A percentile compares a stretch with the other conserved stretches of the same genome.
Conservation (phyloP, 106 monocot genomes). For the Allium cepa region DNA sequence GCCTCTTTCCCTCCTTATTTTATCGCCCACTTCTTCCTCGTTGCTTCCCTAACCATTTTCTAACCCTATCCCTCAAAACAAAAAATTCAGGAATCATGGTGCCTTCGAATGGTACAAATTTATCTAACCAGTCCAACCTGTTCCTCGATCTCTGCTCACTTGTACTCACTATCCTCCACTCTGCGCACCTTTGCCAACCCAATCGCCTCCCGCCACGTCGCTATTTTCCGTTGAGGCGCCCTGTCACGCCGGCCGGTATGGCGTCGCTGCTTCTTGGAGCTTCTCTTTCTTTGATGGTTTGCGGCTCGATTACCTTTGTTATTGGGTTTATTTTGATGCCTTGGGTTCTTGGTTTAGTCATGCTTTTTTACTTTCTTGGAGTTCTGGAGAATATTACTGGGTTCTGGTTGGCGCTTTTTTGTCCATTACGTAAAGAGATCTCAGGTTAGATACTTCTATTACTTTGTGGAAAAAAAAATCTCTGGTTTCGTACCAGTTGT, state of each 20-base stretch:
- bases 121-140: constrained; percentile 8
- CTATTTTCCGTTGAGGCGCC: neutral
- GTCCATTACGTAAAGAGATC: constrained; percentile 14
- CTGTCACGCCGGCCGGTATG: constrained; percentile 20
- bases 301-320: constrained; percentile 21
- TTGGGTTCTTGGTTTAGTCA: constrained; percentile 29
- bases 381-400: constrained; percentile 20
- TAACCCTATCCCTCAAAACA: neutral
- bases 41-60: constrained; percentile 7
- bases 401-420: constrained; percentile 22
- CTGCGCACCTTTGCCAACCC: neutral
- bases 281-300: constrained; percentile 18
- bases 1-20: neutral
- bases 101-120: neutral
- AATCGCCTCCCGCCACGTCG: constrained; percentile 8
- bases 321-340: constrained; percentile 41
- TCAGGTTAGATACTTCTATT: constrained; percentile 6
- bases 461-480: neutral
- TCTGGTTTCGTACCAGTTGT: neutral
- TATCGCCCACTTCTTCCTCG: neutral
- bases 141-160: constrained; percentile 25
- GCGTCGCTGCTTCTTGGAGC: constrained; percentile 27
- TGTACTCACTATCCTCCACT: constrained; percentile 15
- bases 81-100: neutral
- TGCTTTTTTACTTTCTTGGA: constrained; percentile 29